These are phyloP conservation scores for Podaxis sp. DNA, from an alignment of 768 basidiomycete genomes.

Conservation along the genomic window DNA sequence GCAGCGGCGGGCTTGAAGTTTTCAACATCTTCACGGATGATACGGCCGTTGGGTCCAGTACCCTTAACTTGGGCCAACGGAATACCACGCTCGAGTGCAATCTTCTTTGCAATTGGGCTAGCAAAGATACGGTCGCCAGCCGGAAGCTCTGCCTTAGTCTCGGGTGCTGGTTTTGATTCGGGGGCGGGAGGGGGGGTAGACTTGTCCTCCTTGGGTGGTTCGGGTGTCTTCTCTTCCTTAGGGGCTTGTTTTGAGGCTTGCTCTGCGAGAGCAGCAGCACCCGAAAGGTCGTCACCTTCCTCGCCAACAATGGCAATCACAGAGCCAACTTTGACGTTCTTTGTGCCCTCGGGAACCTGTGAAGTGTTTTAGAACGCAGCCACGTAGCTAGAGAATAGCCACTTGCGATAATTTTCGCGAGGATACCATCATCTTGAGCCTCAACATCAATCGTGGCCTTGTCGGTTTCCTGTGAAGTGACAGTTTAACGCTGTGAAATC, in stretches of 20 bases:
- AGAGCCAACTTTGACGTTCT: slow-evolving; percentile 83
- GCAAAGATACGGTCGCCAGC: slow-evolving; percentile 88
- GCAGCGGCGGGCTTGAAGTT: slow-evolving; percentile 67
- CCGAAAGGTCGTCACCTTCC: slow-evolving; percentile 92
- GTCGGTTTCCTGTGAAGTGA: slow-evolving; percentile 85
- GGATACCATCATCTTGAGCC: slow-evolving; percentile 94
- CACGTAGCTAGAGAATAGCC: background rate
- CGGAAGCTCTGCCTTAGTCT: slow-evolving; percentile 55
- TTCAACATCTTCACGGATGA: slow-evolving; percentile 93
- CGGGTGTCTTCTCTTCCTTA: slow-evolving; percentile 32
- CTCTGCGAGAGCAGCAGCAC: slow-evolving; percentile 69
- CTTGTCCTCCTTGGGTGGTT: slow-evolving; percentile 41
- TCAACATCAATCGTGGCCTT: slow-evolving; percentile 99
- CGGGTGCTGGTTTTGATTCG: slow-evolving; percentile 32
- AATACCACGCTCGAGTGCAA: slow-evolving; percentile 92
- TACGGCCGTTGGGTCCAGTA: slow-evolving; percentile 90
- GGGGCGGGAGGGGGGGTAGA: slow-evolving; percentile 27
- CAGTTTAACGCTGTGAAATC: slow-evolving; percentile 14
- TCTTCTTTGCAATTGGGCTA: slow-evolving; percentile 93
- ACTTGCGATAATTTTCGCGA: slow-evolving; percentile 95
- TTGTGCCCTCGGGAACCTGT: slow-evolving; percentile 81
- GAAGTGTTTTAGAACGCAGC: slow-evolving; percentile 8
- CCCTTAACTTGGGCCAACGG: slow-evolving; percentile 90
- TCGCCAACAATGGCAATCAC: slow-evolving; percentile 91
- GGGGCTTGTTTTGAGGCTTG: slow-evolving; percentile 50